Base-by-base conservation (phyloP, 1,284 basidiomycete species). In the Ceratobasidium sp. region DNA sequence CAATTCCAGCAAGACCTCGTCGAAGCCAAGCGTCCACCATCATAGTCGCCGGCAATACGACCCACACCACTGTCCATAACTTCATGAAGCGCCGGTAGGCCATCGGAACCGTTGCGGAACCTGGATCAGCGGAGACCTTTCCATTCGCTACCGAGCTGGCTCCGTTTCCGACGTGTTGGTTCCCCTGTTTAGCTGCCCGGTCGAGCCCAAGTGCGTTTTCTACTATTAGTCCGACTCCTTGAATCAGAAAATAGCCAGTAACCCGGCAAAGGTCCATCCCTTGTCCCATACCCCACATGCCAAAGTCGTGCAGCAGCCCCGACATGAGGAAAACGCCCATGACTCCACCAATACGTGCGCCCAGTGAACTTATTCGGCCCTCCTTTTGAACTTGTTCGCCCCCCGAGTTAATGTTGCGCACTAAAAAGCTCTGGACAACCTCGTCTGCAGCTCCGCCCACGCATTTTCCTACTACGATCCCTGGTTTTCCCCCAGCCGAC, bases 251-350 rank as follows among this genome's bases (percentile, higher is more conserved):
- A 79, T 86, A 90, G 2, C 86, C 85, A 1, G 81, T 81, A 11
- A 89, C 81, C 6, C 77, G 75, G 7, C 79, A 72, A 8, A 86
- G 83, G 46, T 89, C 86, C 0, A 81, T 81, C 19, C 88, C 89
- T 7, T 82, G 82, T 0, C 85, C 86, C 85, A 89, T 86, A 3
- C 87, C 88, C 83, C 86, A 89, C 64, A 88, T 78, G 14, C 86
- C 88, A 34, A 85, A 65, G 76, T 87, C 84, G 75, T 91, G 90
- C 19, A 91, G 77, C 1, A 86, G 49, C 2, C 86, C 88, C 0
- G 89, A 91, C 16, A 86, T 76, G 1, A 86, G 63, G 78, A 91
- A 91, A 0, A 85, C 85, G 11, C 88, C 89, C 14, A 90, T 64
- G 7, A 89, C 81, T 1, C 80, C 81, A 5, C 86, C 88, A 3